Evolutionary conservation across 148 eudicot genomes (phyloP).

Genomic region (Amaranthus palmeri): DNA sequence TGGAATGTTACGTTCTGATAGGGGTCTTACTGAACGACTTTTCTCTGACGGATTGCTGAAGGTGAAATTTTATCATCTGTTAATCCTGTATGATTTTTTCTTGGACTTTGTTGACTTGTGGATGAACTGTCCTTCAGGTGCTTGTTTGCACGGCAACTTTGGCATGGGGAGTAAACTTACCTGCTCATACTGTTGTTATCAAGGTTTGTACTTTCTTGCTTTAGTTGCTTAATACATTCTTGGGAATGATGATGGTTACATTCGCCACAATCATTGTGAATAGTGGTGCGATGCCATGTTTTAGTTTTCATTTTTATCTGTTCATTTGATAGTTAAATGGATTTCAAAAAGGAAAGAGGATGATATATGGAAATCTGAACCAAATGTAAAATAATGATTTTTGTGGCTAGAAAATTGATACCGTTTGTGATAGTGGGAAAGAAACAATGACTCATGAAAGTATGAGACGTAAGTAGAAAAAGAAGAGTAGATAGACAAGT

Average conservation of each 20-base stretch:
- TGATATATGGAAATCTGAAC: too few species aligned
- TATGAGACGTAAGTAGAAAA: too few species aligned
- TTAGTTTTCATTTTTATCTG: too few species aligned
- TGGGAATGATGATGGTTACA: not conserved
- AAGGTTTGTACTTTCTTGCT: constrained; percentile 51
- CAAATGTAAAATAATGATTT: too few species aligned
- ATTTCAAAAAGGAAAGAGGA: too few species aligned
- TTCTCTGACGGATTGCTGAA: constrained; percentile 84
- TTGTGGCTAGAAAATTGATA: too few species aligned
- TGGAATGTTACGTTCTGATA: constrained; percentile 96
- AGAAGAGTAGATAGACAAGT: too few species aligned
- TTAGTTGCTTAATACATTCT: not conserved
- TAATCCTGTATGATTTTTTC: not conserved
- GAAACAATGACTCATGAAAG: too few species aligned
- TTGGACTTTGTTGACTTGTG: constrained; percentile 13
- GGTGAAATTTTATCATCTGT: constrained; percentile 29
- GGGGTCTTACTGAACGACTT: constrained; percentile 90
- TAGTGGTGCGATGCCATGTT: too few species aligned
- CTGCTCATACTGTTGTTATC: constrained; percentile 99
- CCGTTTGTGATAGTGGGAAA: too few species aligned
- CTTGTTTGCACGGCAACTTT: constrained; percentile 98
- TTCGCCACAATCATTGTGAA: too few species aligned
- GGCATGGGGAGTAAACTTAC: constrained; percentile 99
- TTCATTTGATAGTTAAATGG: too few species aligned
- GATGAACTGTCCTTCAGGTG: constrained; percentile 42